Evolutionary conservation across 2,329 filamentous ascomycete species (phyloP), one percentile per base, ranked within the genome.

Genomic region (Epichloe uncinata): DNA sequence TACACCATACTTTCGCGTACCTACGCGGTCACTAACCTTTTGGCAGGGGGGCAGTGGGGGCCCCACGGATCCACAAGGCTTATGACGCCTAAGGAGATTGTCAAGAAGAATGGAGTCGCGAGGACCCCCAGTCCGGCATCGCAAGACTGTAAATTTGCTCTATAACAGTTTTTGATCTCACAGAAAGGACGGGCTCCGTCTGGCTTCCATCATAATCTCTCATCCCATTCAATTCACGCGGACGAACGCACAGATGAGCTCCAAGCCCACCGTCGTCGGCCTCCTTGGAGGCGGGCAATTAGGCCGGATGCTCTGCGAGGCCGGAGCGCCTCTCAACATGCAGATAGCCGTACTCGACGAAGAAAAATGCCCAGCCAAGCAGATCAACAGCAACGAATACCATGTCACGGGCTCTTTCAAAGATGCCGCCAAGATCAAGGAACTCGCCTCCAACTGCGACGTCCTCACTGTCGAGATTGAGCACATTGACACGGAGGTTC

Each of bases 391-490:
- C 56, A 85, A 85, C 64, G 69, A 74, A 56, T 73, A 75, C 55
- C 88, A 96, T 63, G 79, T 95, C 51, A 77, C 81, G 16, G 91
- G 90, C 51, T 95, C 89, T 0, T 96, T 95, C 75, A 90, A 88
- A 63, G 85, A 95, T 57, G 73, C 83, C 0, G 78, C 79, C 35
- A 84, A 86, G 56, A 89, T 97, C 56, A 79, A 82, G 42, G 75
- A 87, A 64, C 74, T 97, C n/a, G 89, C 91, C 2, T 69, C 77
- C 38, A 69, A 74, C 35, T 88, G 82, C 58, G 87, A 95, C 63
- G 79, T 95, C 15, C 73, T 96, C 53, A 96, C 89, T 0, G 87
- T 95, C 13, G 91, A 97, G 68, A 96, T 95, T 55, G 91, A 97
- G 72, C 91, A 96, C 68, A 85, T 96, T 52, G 81, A 96, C 66